Percentiles rank a stretch among this genome's conserved stretches.
phyloP scores from a whole-genome alignment of 2,329 filamentous ascomycete species.

The Epichloe coenophiala region DNA sequence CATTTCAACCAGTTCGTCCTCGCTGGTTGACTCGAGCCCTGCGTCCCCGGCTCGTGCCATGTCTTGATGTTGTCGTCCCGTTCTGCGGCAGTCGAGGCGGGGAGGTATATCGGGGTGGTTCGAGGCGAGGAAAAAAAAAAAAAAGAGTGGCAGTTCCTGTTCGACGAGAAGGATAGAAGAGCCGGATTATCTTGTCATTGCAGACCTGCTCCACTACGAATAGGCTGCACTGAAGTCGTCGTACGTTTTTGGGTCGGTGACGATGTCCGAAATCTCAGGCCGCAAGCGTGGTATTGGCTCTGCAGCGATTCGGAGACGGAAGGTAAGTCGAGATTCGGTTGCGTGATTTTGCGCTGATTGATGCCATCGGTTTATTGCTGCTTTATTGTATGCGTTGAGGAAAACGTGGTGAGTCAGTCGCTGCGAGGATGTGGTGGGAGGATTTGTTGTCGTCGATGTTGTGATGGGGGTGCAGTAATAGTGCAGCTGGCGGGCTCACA shows the following conservation, averaged over 20 bases:
- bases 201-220: neutral
- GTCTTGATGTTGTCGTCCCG: neutral
- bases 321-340: no score
- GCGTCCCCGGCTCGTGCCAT: slow-evolving; percentile 9
- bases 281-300: neutral
- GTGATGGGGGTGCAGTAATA: neutral
- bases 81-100: neutral
- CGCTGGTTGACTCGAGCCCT: slow-evolving; percentile 8
- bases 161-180: neutral
- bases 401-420: neutral
- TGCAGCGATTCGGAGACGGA: neutral
- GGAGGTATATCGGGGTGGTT: neutral
- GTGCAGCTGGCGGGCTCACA: neutral
- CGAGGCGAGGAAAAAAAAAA: neutral
- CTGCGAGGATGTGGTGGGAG: neutral
- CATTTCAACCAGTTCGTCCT: slow-evolving; percentile 23
- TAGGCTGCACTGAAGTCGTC: neutral
- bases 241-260: neutral
- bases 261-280: neutral
- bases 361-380: neutral
- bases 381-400: no score
- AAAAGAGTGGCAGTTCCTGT: neutral
- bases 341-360: neutral
- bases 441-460: neutral
- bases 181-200: neutral